Percentiles rank a stretch among this genome's conserved stretches.
Conservation (phyloP, 2,329 filamentous ascomycete species). For the Ophiostoma ulmi region DNA sequence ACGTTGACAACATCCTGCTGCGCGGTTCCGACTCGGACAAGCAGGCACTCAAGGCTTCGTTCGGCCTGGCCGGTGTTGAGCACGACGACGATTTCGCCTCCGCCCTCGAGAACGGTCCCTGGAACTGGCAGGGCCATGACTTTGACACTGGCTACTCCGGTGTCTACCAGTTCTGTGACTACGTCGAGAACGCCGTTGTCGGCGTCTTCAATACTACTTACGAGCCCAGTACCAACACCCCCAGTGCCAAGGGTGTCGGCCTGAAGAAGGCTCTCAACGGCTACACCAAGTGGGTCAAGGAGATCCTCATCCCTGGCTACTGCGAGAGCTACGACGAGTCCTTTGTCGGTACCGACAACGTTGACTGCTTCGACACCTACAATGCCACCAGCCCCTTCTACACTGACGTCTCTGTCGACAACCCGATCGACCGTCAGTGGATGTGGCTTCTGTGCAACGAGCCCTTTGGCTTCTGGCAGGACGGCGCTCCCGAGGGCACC, state of each 20-base stretch:
- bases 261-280: slow-evolving; percentile 46
- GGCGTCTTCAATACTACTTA: slow-evolving; percentile 39
- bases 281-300: slow-evolving; percentile 46
- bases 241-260: slow-evolving; percentile 47
- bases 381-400: slow-evolving; percentile 42
- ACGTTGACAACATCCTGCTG: slow-evolving; percentile 46
- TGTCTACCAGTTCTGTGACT: slow-evolving; percentile 49
- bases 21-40: slow-evolving; percentile 39
- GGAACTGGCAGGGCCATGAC: slow-evolving; percentile 52
- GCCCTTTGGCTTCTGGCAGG: slow-evolving; percentile 39
- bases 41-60: slow-evolving; percentile 45
- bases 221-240: slow-evolving; percentile 30
- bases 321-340: slow-evolving; percentile 42
- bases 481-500: slow-evolving; percentile 41
- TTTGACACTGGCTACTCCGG: slow-evolving; percentile 44
- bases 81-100: slow-evolving; percentile 43
- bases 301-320: slow-evolving; percentile 39
- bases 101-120: slow-evolving; percentile 52
- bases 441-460: slow-evolving; percentile 53
- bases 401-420: slow-evolving; percentile 37
- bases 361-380: slow-evolving; percentile 43
- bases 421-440: slow-evolving; percentile 47
- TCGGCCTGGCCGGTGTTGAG: slow-evolving; percentile 43
- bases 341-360: slow-evolving; percentile 38
- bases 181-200: slow-evolving; percentile 42